Percentiles rank a stretch among this genome's conserved stretches.
Conservation (phyloP, 805 yeast species). For the Vanderwaltozyma verrucispora region DNA sequence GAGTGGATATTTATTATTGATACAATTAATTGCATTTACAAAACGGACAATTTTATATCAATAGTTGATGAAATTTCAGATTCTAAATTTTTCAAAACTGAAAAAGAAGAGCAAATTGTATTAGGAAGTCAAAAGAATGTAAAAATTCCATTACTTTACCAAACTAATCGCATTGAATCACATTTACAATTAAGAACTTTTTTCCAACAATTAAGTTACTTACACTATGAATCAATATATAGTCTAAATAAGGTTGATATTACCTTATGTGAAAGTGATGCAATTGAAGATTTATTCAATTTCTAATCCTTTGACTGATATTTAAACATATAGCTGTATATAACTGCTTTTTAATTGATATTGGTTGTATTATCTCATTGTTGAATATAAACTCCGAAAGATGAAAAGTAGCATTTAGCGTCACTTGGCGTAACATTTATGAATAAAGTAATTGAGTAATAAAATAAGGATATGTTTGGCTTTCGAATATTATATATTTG, state of each 20-base stretch:
- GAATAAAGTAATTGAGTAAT: too few relatives aligned
- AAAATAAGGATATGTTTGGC: too few relatives aligned
- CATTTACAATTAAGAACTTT: slow-evolving; percentile 20
- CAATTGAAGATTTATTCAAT: slow-evolving; percentile 42
- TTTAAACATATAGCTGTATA: background rate
- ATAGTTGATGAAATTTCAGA: slow-evolving; percentile 40
- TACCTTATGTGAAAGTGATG: slow-evolving; percentile 43
- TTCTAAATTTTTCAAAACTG: slow-evolving; percentile 29
- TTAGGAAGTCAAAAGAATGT: slow-evolving; percentile 10
- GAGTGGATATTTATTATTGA: slow-evolving; percentile 85
- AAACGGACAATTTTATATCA: slow-evolving; percentile 25
- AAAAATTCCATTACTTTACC: slow-evolving; percentile 23
- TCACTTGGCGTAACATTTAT: too few relatives aligned
- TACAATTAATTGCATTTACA: slow-evolving; percentile 47
- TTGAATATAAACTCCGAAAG: too few relatives aligned
- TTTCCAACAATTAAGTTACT: slow-evolving; percentile 21
- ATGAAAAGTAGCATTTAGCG: too few relatives aligned
- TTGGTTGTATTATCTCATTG: too few relatives aligned
- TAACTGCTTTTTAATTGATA: too few relatives aligned
- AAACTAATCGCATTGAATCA: slow-evolving; percentile 16
- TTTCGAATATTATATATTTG: too few relatives aligned
- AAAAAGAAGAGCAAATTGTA: slow-evolving; percentile 21
- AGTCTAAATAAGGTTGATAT: slow-evolving; percentile 36
- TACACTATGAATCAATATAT: slow-evolving; percentile 38
- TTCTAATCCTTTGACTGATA: background rate